phyloP scores from a whole-genome alignment of 495 filamentous ascomycete genomes.

The Aspergillus sclerotioniger region DNA sequence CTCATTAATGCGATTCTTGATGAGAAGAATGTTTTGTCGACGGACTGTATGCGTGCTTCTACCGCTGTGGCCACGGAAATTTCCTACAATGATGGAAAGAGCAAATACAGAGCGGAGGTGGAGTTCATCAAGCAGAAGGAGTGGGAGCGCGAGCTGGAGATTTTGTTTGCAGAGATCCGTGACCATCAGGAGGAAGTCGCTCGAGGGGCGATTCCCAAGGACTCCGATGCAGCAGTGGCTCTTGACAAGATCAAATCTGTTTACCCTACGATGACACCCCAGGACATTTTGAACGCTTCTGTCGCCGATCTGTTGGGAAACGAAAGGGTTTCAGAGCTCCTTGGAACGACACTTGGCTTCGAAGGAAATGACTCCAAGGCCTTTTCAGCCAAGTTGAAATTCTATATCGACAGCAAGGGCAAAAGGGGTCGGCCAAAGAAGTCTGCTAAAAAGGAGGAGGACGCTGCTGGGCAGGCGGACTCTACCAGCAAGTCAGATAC shows the following conservation, averaged over 20 bases:
- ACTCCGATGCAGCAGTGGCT: constrained; percentile 56
- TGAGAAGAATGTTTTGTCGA: constrained; percentile 51
- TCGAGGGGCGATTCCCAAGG: constrained; percentile 40
- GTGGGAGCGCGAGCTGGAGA: constrained; percentile 55
- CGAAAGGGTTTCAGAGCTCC: constrained; percentile 33
- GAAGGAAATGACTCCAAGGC: constrained; percentile 28
- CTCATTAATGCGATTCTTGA: constrained; percentile 61
- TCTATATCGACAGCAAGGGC: constrained; percentile 54
- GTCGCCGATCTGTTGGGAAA: constrained; percentile 30
- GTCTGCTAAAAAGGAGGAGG: constrained; percentile 11
- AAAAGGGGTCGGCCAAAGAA: constrained; percentile 12
- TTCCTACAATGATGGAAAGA: constrained; percentile 56
- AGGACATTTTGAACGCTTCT: constrained; percentile 40
- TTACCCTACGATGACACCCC: constrained; percentile 55
- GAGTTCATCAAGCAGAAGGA: constrained; percentile 58
- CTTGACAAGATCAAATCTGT: constrained; percentile 64
- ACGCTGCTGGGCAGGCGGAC: background rate
- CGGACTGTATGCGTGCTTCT: constrained; percentile 62
- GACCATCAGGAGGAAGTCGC: constrained; percentile 44
- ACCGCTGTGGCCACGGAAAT: constrained; percentile 67
- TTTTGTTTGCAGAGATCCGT: constrained; percentile 50
- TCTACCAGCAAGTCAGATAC: background rate
- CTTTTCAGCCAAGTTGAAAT: constrained; percentile 47
- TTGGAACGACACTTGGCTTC: constrained; percentile 49
- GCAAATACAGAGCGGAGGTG: constrained; percentile 59